phyloP scores from a whole-genome alignment of 2,329 filamentous ascomycete genomes.

The Stachybotrys elegans region DNA sequence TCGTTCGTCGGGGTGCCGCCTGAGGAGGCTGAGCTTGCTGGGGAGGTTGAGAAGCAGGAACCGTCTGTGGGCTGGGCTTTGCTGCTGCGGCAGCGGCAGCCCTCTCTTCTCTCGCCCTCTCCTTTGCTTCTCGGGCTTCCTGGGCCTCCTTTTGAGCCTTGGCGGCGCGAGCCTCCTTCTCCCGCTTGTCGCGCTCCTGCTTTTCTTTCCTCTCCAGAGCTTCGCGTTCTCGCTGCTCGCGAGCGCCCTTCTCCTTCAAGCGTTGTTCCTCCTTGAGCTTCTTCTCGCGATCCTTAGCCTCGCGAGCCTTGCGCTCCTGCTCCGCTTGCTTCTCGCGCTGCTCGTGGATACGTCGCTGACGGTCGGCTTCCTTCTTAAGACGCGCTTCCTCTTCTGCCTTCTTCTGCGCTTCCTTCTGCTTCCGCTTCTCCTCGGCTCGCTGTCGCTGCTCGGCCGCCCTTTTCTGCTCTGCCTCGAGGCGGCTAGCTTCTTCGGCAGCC shows the following conservation, averaged over 20 bases:
- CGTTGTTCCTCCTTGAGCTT: slow-evolving; percentile 79
- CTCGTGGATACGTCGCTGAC: slow-evolving; percentile 71
- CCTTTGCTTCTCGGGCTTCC: slow-evolving; percentile 41
- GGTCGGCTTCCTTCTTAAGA: slow-evolving; percentile 78
- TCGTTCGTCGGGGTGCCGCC: slow-evolving; percentile 11
- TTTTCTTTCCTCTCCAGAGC: slow-evolving; percentile 58
- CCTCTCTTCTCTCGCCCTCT: slow-evolving; percentile 66
- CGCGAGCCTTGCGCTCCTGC: slow-evolving; percentile 70
- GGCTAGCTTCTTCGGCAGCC: slow-evolving; percentile 77
- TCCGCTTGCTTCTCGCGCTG: slow-evolving; percentile 84
- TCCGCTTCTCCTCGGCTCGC: slow-evolving; percentile 84
- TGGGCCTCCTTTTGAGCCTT: slow-evolving; percentile 56
- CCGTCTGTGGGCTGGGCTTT: slow-evolving; percentile 23
- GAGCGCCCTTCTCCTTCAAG: slow-evolving; percentile 71
- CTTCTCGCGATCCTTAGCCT: slow-evolving; percentile 65
- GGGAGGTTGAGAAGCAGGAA: slow-evolving; percentile 7
- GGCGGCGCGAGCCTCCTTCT: slow-evolving; percentile 51
- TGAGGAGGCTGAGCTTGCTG: slow-evolving; percentile 11
- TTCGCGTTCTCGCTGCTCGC: slow-evolving; percentile 67
- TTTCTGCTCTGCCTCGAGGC: slow-evolving; percentile 70
- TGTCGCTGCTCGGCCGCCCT: slow-evolving; percentile 74
- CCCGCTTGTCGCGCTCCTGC: slow-evolving; percentile 57
- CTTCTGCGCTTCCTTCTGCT: slow-evolving; percentile 85
- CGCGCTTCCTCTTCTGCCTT: slow-evolving; percentile 89
- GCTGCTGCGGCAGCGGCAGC: slow-evolving; percentile 28